Evolutionary conservation across 352 stramenopile species (phyloP).

Genomic region (Phytophthora hybrid): DNA sequence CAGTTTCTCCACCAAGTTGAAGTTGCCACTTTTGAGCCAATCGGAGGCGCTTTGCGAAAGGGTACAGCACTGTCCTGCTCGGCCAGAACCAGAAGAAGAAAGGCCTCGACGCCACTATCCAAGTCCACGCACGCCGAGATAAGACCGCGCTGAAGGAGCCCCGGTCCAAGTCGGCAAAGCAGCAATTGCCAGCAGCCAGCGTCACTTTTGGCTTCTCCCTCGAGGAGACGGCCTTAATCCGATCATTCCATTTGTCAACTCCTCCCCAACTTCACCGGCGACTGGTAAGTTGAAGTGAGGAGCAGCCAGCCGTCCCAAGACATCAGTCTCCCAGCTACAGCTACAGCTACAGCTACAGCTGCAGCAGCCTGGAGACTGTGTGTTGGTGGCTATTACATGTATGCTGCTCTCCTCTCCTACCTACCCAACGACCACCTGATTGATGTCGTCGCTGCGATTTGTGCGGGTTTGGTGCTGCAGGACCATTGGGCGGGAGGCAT

Average conservation of each 20-base stretch:
- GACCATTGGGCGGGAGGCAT: conserved; percentile 21
- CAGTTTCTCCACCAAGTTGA: conserved; percentile 37
- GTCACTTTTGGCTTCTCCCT: conserved; percentile 32
- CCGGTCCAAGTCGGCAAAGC: neutral
- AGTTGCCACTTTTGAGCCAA: conserved; percentile 27
- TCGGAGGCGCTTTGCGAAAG: conserved; percentile 19
- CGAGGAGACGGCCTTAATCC: neutral
- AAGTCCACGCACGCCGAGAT: conserved; percentile 20
- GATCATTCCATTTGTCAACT: neutral
- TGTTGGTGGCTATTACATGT: conserved; percentile 19
- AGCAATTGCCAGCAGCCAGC: neutral
- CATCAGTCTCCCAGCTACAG: conserved; percentile 7
- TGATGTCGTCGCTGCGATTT: conserved; percentile 40
- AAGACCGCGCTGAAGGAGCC: conserved; percentile 18
- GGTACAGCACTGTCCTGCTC: conserved; percentile 23
- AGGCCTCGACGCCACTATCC: conserved; percentile 20
- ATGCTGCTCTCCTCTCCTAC: conserved; percentile 11
- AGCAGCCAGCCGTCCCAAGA: neutral
- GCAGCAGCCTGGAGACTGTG: conserved; percentile 5
- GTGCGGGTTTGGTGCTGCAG: conserved; percentile 38
- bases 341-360: neutral
- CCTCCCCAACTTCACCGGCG: neutral
- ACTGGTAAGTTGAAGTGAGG: conserved; percentile 36
- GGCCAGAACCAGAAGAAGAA: conserved; percentile 46
- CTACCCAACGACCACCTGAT: conserved; percentile 26